phyloP scores from a whole-genome alignment of 495 filamentous ascomycete genomes.

The Cairneyella variabilis region DNA sequence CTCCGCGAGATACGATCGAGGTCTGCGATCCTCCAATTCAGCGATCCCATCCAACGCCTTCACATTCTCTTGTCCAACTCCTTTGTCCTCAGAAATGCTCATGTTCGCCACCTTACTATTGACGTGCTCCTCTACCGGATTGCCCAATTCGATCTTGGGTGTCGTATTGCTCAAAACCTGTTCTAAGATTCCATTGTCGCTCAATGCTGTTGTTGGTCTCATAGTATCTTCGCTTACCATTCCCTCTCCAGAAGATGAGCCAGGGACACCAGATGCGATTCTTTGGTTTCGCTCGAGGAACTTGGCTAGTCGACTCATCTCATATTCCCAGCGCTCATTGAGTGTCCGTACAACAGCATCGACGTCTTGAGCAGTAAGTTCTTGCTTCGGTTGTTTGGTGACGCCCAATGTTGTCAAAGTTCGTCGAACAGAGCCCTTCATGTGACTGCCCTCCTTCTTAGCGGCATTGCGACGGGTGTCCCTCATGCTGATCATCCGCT shows the following conservation, averaged over 20 bases:
- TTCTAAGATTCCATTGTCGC: conserved; percentile 23
- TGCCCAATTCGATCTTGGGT: conserved; percentile 20
- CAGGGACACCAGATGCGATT: conserved; percentile 32
- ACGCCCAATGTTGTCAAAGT: conserved; percentile 24
- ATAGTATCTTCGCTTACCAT: conserved; percentile 17
- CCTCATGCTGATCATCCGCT: conserved; percentile 56
- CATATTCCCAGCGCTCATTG: conserved; percentile 58
- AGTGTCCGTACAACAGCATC: conserved; percentile 51
- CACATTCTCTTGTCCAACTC: not conserved
- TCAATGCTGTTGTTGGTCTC: conserved; percentile 23
- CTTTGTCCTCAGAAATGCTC: not conserved
- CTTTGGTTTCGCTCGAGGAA: conserved; percentile 63
- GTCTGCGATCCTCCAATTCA: not conserved
- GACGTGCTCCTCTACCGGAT: conserved; percentile 21
- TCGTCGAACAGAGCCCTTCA: conserved; percentile 21
- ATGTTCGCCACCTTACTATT: not conserved
- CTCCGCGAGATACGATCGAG: not conserved
- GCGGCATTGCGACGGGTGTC: conserved; percentile 40
- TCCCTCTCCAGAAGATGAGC: not conserved
- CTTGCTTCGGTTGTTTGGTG: conserved; percentile 20
- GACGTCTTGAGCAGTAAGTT: conserved; percentile 42
- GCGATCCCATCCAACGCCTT: not conserved
- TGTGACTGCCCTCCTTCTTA: conserved; percentile 18
- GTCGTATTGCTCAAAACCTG: conserved; percentile 25
- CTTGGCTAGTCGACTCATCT: conserved; percentile 50